Evolutionary conservation across 2,329 filamentous ascomycete species (phyloP), one percentile per base, ranked within the genome.

Genomic region (Cryphonectria carpinicola): DNA sequence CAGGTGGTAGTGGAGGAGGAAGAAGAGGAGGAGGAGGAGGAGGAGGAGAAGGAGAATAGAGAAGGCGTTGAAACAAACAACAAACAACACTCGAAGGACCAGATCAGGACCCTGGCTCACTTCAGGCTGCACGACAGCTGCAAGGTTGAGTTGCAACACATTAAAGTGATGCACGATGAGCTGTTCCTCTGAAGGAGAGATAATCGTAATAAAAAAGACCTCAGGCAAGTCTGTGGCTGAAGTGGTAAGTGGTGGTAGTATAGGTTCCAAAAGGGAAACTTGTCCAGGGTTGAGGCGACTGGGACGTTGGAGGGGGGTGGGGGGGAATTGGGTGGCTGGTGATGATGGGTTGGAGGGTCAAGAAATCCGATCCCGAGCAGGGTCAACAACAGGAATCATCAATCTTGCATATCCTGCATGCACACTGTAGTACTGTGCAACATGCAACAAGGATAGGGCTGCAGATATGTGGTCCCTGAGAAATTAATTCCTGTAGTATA

Each of bases 131-230:
- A 67, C 22, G 32, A 41, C 22, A 39, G 41, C 61, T 8, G 14
- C 61, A 11, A 11, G 17, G 8, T 66, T 66, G 10, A 14, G 61
- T 41, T 28, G 10, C 25, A n/a, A 25, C 37, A 25, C 56, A 52
- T 46, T 35, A 66, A 13, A 54, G 17, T 54, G 49, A 70, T 66
- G n/a, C 66, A 46, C 28, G 54, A 72, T 60, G 65, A 67, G 65
- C 54, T 68, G 65, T 52, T 68, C 46, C 8, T 11, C 10, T n/a
- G 46, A 22, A 49, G 46, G 67, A n/a, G 13, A 65, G 52, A 11
- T 32, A n/a, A 39, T 11, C 3, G 35, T n/a, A 22, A 11, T 10
- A 11, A n/a, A 19, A n/a, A n/a, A 11, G 32, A 19, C 17, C 58
- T 61, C 32, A 39, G 10, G 13, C n/a, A 10, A 49, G 46, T n/a